Percentiles rank a stretch among this genome's conserved stretches.
These are phyloP conservation scores for Tolypocladium sp. DNA, from an alignment of 2,329 filamentous ascomycete genomes.

Conservation along the genomic window DNA sequence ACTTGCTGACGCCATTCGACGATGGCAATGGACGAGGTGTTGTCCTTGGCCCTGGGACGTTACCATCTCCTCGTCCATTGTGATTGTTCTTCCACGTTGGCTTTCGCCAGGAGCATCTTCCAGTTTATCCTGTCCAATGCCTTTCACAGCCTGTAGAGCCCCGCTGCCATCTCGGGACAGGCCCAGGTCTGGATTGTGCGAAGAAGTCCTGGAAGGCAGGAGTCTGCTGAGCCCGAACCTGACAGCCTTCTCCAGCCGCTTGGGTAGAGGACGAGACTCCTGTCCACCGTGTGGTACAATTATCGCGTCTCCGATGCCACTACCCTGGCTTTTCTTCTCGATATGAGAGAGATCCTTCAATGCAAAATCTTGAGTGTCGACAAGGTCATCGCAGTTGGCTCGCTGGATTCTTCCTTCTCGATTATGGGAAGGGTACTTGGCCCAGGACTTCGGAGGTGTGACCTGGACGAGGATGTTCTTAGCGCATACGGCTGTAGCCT, in stretches of 20 bases:
- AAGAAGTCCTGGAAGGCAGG: slow-evolving; percentile 3
- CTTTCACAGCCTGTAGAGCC: not conserved
- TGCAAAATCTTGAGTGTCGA: not conserved
- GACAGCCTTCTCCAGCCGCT: slow-evolving; percentile 18
- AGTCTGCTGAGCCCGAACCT: slow-evolving; percentile 9
- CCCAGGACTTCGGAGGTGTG: slow-evolving; percentile 21
- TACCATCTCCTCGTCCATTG: not conserved
- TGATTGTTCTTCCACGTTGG: not conserved
- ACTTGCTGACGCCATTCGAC: not conserved
- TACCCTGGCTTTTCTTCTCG: not conserved
- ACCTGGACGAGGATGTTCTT: slow-evolving; percentile 1
- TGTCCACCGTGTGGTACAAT: not conserved
- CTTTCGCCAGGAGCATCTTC: not conserved
- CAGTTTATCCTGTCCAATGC: not conserved
- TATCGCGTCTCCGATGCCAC: slow-evolving; percentile 2
- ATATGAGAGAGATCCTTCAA: not conserved
- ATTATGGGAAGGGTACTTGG: slow-evolving; percentile 22
- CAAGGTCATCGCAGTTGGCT: not conserved
- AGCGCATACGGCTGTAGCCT: not conserved
- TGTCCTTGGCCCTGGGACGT: not conserved
- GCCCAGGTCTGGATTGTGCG: not conserved
- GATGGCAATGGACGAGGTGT: not conserved
- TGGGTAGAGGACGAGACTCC: slow-evolving; percentile 15
- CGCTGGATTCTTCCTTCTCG: slow-evolving; percentile 14
- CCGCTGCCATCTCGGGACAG: not conserved